Conservation (phyloP, 257 asterid genomes). For the Buddleja alternifolia region DNA sequence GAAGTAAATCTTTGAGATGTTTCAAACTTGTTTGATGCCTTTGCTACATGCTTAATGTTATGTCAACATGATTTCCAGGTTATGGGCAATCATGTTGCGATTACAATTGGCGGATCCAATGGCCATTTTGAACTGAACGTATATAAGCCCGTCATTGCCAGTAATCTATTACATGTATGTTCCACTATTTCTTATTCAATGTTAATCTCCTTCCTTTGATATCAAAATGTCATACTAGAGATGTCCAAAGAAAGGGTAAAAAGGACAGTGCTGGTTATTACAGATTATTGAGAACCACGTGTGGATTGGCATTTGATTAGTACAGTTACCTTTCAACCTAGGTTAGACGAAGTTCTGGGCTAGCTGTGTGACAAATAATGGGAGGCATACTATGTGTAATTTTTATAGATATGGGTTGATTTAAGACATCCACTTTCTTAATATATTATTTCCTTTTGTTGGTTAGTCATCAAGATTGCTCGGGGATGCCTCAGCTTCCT, state of each 20-base stretch:
- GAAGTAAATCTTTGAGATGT: neutral
- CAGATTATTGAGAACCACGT: too few relatives aligned
- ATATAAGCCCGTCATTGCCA: conserved; percentile 92
- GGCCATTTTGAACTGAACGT: conserved; percentile 97
- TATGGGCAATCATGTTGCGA: conserved; percentile 95
- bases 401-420: neutral
- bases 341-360: too few relatives aligned
- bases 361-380: neutral
- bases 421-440: conserved; percentile 13
- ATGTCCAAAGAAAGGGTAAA: neutral
- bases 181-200: conserved; percentile 18
- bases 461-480: conserved; percentile 85
- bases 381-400: too few relatives aligned
- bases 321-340: too few relatives aligned
- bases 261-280: too few relatives aligned
- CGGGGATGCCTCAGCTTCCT: conserved; percentile 93
- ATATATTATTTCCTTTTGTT: conserved; percentile 13
- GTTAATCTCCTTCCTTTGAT: neutral
- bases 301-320: too few relatives aligned
- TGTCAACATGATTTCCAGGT: conserved; percentile 41
- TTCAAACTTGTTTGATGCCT: conserved; percentile 10
- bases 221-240: neutral
- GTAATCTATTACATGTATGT: conserved; percentile 83
- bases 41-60: neutral
- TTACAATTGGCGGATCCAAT: conserved; percentile 90